Conservation (phyloP, 2,329 filamentous ascomycete species). For the Thielaviopsis ethacetica region DNA sequence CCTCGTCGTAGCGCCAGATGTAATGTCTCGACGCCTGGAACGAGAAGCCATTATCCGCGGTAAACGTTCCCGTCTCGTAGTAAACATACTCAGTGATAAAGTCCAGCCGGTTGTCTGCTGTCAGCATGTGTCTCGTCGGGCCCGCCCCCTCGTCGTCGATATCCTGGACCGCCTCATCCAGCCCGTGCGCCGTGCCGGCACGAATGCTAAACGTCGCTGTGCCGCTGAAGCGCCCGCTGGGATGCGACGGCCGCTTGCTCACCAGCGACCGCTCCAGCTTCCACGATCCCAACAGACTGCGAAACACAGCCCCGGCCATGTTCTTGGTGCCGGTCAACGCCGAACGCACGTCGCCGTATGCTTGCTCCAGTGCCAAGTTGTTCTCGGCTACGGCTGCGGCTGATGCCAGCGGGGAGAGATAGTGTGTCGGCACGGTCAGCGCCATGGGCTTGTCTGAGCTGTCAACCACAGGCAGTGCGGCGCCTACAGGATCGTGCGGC, state of each 20-base stretch:
- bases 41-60: conserved; percentile 34
- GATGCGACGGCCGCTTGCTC: conserved; percentile 38
- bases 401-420: conserved; percentile 26
- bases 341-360: conserved; percentile 24
- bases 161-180: background rate
- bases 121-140: background rate
- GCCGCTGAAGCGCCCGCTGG: conserved; percentile 48
- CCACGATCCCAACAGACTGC: conserved; percentile 57
- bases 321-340: conserved; percentile 32
- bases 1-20: conserved; percentile 53
- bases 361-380: conserved; percentile 28
- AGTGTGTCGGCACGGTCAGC: conserved; percentile 38
- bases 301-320: conserved; percentile 50
- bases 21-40: conserved; percentile 52
- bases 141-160: background rate
- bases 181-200: conserved; percentile 4
- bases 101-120: conserved; percentile 16
- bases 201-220: conserved; percentile 45
- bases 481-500: conserved; percentile 17
- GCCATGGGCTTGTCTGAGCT: conserved; percentile 30
- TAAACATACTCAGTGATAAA: conserved; percentile 45
- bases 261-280: conserved; percentile 39
- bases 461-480: conserved; percentile 23
- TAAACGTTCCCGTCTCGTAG: conserved; percentile 50
- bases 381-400: conserved; percentile 24